phyloP scores from a whole-genome alignment of 441 rosid species.

The Croton setiger region DNA sequence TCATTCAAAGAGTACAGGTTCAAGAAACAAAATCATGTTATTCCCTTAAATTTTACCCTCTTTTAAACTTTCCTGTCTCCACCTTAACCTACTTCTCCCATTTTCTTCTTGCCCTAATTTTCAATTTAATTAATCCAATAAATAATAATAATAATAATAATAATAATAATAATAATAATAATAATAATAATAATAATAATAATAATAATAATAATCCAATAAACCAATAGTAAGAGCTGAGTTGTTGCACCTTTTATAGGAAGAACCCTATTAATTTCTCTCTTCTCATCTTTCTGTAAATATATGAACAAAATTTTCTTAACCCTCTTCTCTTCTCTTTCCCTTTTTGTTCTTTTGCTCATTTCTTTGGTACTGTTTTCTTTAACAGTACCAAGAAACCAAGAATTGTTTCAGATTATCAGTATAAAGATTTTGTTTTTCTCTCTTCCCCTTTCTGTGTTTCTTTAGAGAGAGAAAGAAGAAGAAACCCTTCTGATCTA shows the following conservation, averaged over 20 bases:
- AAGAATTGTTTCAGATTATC: not conserved
- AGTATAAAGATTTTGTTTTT: not conserved
- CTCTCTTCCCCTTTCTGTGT: not conserved
- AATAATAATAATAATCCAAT: too few species aligned
- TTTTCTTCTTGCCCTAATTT: not conserved
- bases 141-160: too few species aligned
- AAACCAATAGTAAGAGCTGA: too few species aligned
- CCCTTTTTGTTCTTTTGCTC: not conserved
- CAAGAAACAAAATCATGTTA: constrained; percentile 21
- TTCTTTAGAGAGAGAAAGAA: not conserved
- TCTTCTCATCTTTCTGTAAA: too few species aligned
- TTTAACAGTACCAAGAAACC: not conserved
- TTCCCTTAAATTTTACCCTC: constrained; percentile 21
- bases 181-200: too few species aligned
- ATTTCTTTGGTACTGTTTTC: constrained; percentile 10
- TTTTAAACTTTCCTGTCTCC: constrained; percentile 19
- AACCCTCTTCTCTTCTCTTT: not conserved
- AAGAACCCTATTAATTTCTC: too few species aligned
- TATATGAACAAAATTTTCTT: too few species aligned
- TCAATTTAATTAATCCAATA: too few species aligned
- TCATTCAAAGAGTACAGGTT: constrained; percentile 22
- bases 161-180: too few species aligned
- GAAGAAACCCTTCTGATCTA: not conserved
- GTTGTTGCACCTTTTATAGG: too few species aligned
- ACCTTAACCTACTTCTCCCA: constrained; percentile 20